These are phyloP conservation scores for Sicyos baderoa DNA, from an alignment of 306 rosid species.

Conservation along the genomic window DNA sequence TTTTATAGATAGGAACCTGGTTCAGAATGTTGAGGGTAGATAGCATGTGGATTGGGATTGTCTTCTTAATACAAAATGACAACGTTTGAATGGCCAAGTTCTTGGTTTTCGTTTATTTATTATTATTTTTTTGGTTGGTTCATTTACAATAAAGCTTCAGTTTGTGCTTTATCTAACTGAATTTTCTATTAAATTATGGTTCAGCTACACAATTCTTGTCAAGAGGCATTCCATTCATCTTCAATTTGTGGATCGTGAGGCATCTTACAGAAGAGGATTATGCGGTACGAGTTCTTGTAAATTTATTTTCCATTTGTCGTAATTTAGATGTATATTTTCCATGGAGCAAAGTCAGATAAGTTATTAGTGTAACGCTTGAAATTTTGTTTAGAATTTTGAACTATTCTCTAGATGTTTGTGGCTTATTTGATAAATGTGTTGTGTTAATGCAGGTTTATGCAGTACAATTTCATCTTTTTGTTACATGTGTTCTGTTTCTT, in stretches of 20 bases:
- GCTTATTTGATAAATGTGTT: neutral
- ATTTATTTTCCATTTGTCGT: conserved; percentile 1
- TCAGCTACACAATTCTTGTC: conserved; percentile 92
- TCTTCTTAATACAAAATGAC: neutral
- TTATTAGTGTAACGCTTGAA: neutral
- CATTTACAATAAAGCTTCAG: neutral
- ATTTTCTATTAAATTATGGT: conserved; percentile 10
- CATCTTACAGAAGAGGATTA: conserved; percentile 79
- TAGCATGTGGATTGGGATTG: neutral
- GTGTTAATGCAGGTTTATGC: conserved; percentile 57
- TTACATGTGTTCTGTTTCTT: conserved; percentile 80
- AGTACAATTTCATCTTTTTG: conserved; percentile 84
- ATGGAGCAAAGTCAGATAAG: too few relatives aligned
- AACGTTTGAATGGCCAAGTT: neutral
- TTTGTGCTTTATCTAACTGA: neutral
- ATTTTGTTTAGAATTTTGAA: neutral
- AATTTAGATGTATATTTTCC: neutral
- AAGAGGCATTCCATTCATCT: conserved; percentile 83
- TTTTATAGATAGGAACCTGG: too few relatives aligned
- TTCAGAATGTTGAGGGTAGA: neutral
- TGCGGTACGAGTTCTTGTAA: conserved; percentile 41
- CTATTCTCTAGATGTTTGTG: neutral
- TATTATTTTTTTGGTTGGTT: too few relatives aligned
- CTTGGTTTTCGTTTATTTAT: neutral
- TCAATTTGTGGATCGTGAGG: conserved; percentile 89